A percentile compares a stretch with the other conserved stretches of the same genome.
Conservation (phyloP, 1,284 basidiomycete genomes). For the Cutaneotrichosporon daszewskae region DNA sequence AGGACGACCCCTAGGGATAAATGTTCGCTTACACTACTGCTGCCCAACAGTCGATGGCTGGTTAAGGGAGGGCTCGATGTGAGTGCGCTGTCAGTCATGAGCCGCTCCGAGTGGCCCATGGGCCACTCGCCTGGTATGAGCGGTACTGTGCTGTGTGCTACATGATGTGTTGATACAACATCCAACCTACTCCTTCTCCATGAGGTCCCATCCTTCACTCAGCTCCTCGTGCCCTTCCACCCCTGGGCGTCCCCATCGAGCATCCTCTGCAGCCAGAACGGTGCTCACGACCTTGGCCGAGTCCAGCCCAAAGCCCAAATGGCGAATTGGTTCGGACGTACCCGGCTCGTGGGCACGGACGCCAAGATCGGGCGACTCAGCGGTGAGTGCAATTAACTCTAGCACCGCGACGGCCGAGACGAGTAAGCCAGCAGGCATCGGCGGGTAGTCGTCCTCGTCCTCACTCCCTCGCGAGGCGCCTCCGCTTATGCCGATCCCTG, state of each 20-base stretch:
- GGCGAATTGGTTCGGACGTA: slow-evolving; percentile 13
- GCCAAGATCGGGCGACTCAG: slow-evolving; percentile 27
- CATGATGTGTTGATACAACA: too few relatives aligned
- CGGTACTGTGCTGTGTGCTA: too few relatives aligned
- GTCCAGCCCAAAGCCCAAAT: slow-evolving; percentile 38
- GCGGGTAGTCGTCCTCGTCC: slow-evolving; percentile 16
- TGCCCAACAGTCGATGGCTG: too few relatives aligned
- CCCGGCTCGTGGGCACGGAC: slow-evolving; percentile 36
- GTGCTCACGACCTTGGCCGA: slow-evolving; percentile 32
- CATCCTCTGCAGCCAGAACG: slow-evolving; percentile 26
- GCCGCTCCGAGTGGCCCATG: too few relatives aligned
- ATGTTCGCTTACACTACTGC: too few relatives aligned
- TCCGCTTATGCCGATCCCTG: slow-evolving; percentile 26
- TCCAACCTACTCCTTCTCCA: slow-evolving; percentile 18
- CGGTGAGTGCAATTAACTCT: slow-evolving; percentile 24
- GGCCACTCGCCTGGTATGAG: too few relatives aligned
- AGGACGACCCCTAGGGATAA: too few relatives aligned
- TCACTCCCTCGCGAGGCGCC: background rate
- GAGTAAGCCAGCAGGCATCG: slow-evolving; percentile 7
- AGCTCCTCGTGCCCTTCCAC: slow-evolving; percentile 18
- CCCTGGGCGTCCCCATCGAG: slow-evolving; percentile 15
- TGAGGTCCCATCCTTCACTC: slow-evolving; percentile 36
- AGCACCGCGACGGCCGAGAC: slow-evolving; percentile 29
- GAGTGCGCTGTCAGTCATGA: too few relatives aligned
- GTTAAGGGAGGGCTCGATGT: too few relatives aligned